A percentile compares a stretch with the other conserved stretches of the same genome.
phyloP scores from a whole-genome alignment of 202 grass and related monocot genomes.

The Musa balbisiana region DNA sequence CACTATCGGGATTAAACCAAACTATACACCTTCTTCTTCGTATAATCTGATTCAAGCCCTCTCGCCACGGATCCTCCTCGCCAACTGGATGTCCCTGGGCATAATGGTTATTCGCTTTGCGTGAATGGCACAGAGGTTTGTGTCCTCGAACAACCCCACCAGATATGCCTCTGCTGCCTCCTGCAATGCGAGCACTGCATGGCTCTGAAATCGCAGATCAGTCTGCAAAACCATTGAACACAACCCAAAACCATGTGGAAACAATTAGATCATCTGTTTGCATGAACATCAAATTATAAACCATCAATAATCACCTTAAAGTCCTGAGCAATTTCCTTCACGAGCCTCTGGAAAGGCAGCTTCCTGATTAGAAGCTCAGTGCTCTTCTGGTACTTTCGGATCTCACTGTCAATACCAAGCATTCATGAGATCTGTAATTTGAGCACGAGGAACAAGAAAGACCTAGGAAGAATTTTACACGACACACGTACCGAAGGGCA shows the following conservation, averaged over 20 bases:
- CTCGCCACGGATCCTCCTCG: constrained; percentile 56
- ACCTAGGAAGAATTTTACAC: background rate
- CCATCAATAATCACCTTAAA: background rate
- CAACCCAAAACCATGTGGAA: background rate
- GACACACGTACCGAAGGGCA: constrained; percentile 32
- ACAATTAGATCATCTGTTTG: background rate
- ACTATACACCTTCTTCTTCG: too few species aligned
- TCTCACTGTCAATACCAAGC: constrained; percentile 9
- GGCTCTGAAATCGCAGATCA: constrained; percentile 7
- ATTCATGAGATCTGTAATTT: background rate
- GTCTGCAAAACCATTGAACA: background rate
- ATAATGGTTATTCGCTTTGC: constrained; percentile 56
- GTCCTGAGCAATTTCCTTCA: constrained; percentile 4
- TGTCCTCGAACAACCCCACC: constrained; percentile 62
- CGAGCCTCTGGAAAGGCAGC: constrained; percentile 11
- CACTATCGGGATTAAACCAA: too few species aligned
- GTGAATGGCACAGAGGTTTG: constrained; percentile 59
- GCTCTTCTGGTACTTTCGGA: constrained; percentile 11
- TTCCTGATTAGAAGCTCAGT: constrained; percentile 10
- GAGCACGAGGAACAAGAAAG: background rate
- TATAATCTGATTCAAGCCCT: constrained; percentile 33
- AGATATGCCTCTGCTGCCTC: constrained; percentile 57
- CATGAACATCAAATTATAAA: too few species aligned
- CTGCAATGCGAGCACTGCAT: constrained; percentile 7
- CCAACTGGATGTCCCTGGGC: constrained; percentile 58